Evolutionary conservation across 2,329 filamentous ascomycete species (phyloP).

Genomic region (Fusarium newnesense): DNA sequence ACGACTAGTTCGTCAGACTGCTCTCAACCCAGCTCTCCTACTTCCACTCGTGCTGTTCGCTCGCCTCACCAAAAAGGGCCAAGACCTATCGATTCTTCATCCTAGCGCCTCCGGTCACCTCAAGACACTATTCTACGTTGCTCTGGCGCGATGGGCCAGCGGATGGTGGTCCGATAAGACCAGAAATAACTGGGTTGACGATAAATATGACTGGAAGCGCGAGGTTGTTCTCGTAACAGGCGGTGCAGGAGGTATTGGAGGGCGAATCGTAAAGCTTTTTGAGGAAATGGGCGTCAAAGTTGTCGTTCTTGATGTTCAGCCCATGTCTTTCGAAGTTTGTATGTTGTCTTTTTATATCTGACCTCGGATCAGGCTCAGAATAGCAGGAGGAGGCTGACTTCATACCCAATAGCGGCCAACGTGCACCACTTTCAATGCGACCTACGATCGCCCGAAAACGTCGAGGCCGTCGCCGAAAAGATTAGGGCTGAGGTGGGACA

Average conservation of each 20-base stretch:
- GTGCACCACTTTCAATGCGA: slow-evolving; percentile 79
- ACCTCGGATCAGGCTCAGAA: not conserved
- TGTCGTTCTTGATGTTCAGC: slow-evolving; percentile 76
- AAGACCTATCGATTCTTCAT: slow-evolving; percentile 63
- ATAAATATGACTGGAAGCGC: slow-evolving; percentile 70
- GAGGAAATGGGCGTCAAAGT: slow-evolving; percentile 73
- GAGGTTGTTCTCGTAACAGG: slow-evolving; percentile 81
- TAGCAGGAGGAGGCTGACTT: slow-evolving; percentile 17
- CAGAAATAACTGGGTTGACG: slow-evolving; percentile 50
- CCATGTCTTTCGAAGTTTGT: slow-evolving; percentile 64
- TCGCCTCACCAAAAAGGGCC: slow-evolving; percentile 71
- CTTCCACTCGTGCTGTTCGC: slow-evolving; percentile 72
- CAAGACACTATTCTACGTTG: slow-evolving; percentile 46
- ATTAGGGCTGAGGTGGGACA: slow-evolving; percentile 68
- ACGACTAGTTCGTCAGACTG: slow-evolving; percentile 66
- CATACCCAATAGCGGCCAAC: slow-evolving; percentile 51
- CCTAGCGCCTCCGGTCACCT: slow-evolving; percentile 62
- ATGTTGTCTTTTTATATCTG: slow-evolving; percentile 35
- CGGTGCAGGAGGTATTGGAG: slow-evolving; percentile 79
- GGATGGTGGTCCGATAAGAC: slow-evolving; percentile 48
- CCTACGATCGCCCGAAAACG: slow-evolving; percentile 67
- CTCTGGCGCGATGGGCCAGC: slow-evolving; percentile 43
- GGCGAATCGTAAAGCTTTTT: slow-evolving; percentile 71
- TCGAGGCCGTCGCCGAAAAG: slow-evolving; percentile 61
- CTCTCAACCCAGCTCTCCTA: slow-evolving; percentile 72